phyloP scores from a whole-genome alignment of 805 yeast species.

The Metschnikowia colocasiae region DNA sequence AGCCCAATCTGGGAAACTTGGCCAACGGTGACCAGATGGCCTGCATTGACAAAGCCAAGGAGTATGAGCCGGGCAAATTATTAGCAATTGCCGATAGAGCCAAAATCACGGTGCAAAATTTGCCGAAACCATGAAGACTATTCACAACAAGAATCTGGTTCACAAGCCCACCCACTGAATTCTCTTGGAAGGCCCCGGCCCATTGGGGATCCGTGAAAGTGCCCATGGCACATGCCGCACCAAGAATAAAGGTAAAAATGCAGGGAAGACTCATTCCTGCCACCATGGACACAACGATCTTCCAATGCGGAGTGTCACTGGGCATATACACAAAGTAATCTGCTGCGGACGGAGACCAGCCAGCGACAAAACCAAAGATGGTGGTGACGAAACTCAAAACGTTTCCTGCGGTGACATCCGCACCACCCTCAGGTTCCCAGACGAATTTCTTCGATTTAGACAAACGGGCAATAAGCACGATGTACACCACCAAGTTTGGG shows the following conservation, averaged over 20 bases:
- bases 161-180: conserved; percentile 34
- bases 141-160: conserved; percentile 26
- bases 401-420: conserved; percentile 23
- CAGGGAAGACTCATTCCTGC: conserved; percentile 27
- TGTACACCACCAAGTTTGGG: conserved; percentile 28
- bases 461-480: conserved; percentile 29
- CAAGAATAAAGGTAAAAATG: conserved; percentile 28
- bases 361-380: conserved; percentile 32
- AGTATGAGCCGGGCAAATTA: conserved; percentile 34
- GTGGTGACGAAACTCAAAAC: conserved; percentile 27
- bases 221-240: conserved; percentile 32
- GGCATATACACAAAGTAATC: conserved; percentile 35
- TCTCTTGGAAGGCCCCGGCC: conserved; percentile 25
- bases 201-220: conserved; percentile 24
- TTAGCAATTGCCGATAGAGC: conserved; percentile 31
- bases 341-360: conserved; percentile 34
- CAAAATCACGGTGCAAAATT: conserved; percentile 30
- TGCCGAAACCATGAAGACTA: conserved; percentile 30
- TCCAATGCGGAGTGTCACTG: conserved; percentile 24
- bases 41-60: conserved; percentile 28
- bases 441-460: conserved; percentile 23
- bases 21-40: conserved; percentile 32
- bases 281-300: conserved; percentile 26
- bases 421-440: conserved; percentile 14
- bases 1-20: conserved; percentile 30